phyloP scores from a whole-genome alignment of 2,329 filamentous ascomycete genomes.

The Arthrobotrys musiformis region DNA sequence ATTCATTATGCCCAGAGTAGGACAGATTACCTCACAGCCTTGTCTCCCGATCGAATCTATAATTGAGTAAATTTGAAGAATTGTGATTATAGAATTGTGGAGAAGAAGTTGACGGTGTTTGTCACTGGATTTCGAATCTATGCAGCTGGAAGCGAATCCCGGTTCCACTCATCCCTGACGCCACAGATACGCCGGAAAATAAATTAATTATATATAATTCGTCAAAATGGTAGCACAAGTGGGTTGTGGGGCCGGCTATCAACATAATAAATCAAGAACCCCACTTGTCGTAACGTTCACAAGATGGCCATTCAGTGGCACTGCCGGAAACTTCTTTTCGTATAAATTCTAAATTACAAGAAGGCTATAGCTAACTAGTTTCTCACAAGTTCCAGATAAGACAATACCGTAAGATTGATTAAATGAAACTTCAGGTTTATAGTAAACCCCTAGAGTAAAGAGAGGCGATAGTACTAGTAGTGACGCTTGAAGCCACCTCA shows the following conservation, averaged over 20 bases:
- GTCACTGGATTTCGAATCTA: background rate
- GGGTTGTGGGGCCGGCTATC: background rate
- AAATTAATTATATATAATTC: no score
- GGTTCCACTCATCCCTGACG: background rate
- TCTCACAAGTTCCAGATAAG: background rate
- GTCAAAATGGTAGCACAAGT: background rate
- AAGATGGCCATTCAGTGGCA: no score
- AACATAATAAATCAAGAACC: no score
- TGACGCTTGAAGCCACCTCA: background rate
- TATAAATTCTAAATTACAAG: no score
- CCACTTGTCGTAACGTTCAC: no score
- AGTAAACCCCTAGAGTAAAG: no score
- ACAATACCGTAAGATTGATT: background rate
- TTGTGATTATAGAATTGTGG: background rate
- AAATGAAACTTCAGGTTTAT: no score
- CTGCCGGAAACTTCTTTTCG: no score
- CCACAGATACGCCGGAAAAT: constrained; percentile 8
- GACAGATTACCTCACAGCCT: background rate
- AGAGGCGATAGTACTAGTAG: no score
- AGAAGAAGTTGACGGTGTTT: background rate
- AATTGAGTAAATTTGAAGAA: no score
- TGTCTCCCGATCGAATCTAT: background rate
- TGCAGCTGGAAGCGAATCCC: background rate
- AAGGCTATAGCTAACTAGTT: no score
- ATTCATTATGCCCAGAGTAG: background rate